Conservation (phyloP, 305 asterid species). For the Fraxinus nigra region DNA sequence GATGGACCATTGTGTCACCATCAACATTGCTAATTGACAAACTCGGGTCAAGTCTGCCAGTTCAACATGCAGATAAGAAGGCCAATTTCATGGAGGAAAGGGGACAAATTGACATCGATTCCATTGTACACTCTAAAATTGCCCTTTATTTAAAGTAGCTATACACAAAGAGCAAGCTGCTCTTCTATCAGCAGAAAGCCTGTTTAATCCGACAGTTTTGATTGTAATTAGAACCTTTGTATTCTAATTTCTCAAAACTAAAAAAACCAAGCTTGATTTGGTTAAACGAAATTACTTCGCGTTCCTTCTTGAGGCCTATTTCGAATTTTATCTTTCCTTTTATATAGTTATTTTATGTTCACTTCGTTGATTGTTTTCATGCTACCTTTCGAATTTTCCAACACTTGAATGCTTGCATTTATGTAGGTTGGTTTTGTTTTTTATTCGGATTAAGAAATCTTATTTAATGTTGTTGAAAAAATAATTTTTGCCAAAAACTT, state of each 20-base stretch:
- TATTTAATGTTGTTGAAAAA: too few relatives aligned
- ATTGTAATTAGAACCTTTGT: not conserved
- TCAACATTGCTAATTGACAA: not conserved
- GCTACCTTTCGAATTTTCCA: too few relatives aligned
- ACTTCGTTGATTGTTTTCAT: too few relatives aligned
- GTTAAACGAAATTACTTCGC: not conserved
- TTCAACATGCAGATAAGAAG: not conserved
- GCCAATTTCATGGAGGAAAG: not conserved
- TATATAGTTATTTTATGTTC: too few relatives aligned
- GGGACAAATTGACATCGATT: not conserved
- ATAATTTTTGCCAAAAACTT: too few relatives aligned
- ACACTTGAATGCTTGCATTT: too few relatives aligned
- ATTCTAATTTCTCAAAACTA: not conserved
- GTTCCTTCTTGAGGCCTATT: not conserved
- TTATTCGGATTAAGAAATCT: too few relatives aligned
- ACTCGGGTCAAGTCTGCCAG: not conserved
- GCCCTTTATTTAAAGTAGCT: not conserved
- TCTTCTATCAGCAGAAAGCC: not conserved
- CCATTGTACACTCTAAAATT: not conserved
- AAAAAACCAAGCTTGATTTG: too few relatives aligned
- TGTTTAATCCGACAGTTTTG: not conserved
- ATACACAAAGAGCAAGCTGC: not conserved
- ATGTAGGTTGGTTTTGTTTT: too few relatives aligned
- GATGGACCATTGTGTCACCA: not conserved
- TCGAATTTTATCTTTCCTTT: too few relatives aligned